phyloP scores from a whole-genome alignment of 495 filamentous ascomycete genomes.

The Achaetomiella virescens region DNA sequence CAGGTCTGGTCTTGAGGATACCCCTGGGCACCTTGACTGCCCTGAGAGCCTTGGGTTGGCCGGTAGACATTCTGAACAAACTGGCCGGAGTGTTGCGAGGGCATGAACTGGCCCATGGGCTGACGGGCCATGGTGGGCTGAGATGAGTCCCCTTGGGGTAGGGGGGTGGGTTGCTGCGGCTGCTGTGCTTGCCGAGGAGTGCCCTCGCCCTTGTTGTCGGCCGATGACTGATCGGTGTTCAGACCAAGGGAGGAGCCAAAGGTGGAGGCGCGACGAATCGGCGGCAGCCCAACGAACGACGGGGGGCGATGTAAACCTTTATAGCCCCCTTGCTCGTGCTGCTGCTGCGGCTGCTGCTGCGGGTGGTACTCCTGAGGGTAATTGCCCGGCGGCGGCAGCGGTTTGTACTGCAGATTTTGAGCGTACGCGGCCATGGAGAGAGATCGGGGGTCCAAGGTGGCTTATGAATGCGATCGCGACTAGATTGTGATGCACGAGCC shows the following conservation, averaged over 20 bases:
- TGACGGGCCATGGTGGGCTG: slow-evolving; percentile 7
- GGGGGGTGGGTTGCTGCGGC: neutral
- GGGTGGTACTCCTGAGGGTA: slow-evolving; percentile 17
- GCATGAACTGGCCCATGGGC: slow-evolving; percentile 12
- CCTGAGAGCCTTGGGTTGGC: slow-evolving; percentile 20
- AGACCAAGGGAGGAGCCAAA: slow-evolving; percentile 36
- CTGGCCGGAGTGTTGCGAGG: slow-evolving; percentile 12
- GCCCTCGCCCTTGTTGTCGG: slow-evolving; percentile 11
- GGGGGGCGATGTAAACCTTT: slow-evolving; percentile 26
- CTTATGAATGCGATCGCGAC: neutral
- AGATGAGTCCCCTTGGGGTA: neutral
- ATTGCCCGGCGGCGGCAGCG: slow-evolving; percentile 22
- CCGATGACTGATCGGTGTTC: slow-evolving; percentile 13
- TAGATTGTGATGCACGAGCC: neutral
- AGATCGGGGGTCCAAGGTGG: slow-evolving; percentile 8
- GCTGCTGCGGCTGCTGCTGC: slow-evolving; percentile 16
- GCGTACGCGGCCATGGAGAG: slow-evolving; percentile 35
- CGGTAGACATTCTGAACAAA: slow-evolving; percentile 24
- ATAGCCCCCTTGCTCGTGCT: neutral
- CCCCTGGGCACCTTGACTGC: slow-evolving; percentile 1
- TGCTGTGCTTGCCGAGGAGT: slow-evolving; percentile 5
- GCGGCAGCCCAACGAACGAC: slow-evolving; percentile 43
- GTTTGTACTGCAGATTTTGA: slow-evolving; percentile 23
- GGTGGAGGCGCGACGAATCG: slow-evolving; percentile 48
- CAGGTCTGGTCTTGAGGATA: slow-evolving; percentile 13